Percentiles rank a stretch among this genome's conserved stretches.
phyloP scores from a whole-genome alignment of 257 asterid genomes.

The Leptodermis oblonga region DNA sequence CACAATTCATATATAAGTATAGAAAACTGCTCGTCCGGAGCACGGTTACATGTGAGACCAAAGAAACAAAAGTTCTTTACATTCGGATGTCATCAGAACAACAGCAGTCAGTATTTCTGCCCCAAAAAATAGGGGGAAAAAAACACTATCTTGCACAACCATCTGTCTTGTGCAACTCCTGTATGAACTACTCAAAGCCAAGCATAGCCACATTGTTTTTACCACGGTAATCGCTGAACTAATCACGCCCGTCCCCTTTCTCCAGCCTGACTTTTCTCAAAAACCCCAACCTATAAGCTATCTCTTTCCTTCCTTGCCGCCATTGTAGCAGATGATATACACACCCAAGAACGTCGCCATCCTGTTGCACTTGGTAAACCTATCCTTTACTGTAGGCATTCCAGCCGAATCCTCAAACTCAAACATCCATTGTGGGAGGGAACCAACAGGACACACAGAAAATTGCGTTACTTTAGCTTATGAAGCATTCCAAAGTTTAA shows the following conservation, averaged over 20 bases:
- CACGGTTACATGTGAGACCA: too few species aligned
- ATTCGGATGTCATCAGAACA: neutral
- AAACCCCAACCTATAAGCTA: neutral
- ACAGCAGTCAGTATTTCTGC: too few species aligned
- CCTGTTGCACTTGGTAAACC: neutral
- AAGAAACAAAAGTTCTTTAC: conserved; percentile 3
- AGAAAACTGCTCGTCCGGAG: too few species aligned
- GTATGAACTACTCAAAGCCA: neutral
- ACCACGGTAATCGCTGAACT: neutral
- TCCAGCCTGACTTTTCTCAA: neutral
- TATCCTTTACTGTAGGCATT: neutral
- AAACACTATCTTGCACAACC: neutral
- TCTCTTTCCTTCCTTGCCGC: neutral
- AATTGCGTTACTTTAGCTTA: neutral
- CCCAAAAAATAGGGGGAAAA: too few species aligned
- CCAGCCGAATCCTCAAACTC: neutral
- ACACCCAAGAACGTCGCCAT: neutral
- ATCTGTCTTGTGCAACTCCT: neutral
- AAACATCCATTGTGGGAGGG: neutral
- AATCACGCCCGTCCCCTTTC: too few species aligned
- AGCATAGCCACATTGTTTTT: neutral
- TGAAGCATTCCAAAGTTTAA: conserved; percentile 8
- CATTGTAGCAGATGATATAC: neutral
- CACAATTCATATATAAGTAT: too few species aligned
- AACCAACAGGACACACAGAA: too few species aligned